phyloP scores from a whole-genome alignment of 116 monocot species.

The Papilionanthe hybrid region DNA sequence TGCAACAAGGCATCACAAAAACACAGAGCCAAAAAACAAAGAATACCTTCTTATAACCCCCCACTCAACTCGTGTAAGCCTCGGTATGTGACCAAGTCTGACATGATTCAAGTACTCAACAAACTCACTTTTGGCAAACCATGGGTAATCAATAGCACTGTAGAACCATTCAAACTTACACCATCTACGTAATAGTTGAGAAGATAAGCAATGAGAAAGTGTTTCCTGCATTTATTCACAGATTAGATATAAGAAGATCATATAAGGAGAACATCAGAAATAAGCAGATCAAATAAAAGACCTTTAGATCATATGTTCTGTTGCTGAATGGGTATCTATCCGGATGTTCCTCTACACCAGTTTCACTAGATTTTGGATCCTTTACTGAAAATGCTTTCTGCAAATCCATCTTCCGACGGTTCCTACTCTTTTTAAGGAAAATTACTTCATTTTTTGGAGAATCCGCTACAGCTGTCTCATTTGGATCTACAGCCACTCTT shows the following conservation, averaged over 20 bases:
- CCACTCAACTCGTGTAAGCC: constrained; percentile 96
- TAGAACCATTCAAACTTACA: constrained; percentile 99
- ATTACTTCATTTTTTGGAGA: constrained; percentile 17
- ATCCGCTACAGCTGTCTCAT: constrained; percentile 32
- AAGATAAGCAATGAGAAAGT: constrained; percentile 63
- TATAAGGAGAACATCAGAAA: background rate
- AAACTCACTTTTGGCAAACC: constrained; percentile 98
- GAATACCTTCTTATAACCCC: constrained; percentile 91
- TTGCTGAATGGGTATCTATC: constrained; percentile 24
- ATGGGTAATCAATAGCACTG: constrained; percentile 99
- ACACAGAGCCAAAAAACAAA: background rate
- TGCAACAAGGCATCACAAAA: constrained; percentile 2
- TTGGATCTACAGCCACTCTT: constrained; percentile 24
- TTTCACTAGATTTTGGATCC: constrained; percentile 46
- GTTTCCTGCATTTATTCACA: constrained; percentile 50
- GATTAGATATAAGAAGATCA: background rate
- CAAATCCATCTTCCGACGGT: constrained; percentile 56
- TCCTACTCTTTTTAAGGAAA: constrained; percentile 36
- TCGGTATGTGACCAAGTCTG: constrained; percentile 86
- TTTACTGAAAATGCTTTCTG: constrained; percentile 38
- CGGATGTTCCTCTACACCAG: constrained; percentile 33
- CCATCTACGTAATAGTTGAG: constrained; percentile 80
- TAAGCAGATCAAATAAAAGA: constrained; percentile 10
- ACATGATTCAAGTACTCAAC: constrained; percentile 98
- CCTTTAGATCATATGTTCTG: constrained; percentile 41